Conservation (phyloP, 306 rosid genomes). For the Fagus crenata region DNA sequence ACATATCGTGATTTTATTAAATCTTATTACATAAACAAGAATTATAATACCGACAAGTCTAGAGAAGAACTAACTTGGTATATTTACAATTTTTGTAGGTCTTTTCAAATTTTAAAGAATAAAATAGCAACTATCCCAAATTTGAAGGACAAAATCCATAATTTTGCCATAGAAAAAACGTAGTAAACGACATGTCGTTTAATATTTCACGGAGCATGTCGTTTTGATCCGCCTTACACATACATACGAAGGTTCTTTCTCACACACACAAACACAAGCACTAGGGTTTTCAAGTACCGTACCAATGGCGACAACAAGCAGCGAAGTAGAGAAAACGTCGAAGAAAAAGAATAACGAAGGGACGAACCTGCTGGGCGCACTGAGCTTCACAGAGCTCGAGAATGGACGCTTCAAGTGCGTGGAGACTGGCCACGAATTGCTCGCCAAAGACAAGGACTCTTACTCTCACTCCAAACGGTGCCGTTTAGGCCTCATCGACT, state of each 20-base stretch:
- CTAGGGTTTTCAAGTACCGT: background rate
- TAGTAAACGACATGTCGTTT: background rate
- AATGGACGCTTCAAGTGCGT: slow-evolving; percentile 82
- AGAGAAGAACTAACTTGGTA: too few species aligned
- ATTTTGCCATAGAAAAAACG: background rate
- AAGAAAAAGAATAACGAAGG: slow-evolving; percentile 77
- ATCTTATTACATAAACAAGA: too few species aligned
- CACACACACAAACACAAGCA: background rate
- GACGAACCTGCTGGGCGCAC: slow-evolving; percentile 58
- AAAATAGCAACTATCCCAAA: too few species aligned
- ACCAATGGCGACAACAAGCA: slow-evolving; percentile 39
- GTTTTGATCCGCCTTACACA: background rate
- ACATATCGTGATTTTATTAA: too few species aligned
- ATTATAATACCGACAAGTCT: too few species aligned
- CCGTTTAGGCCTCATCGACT: slow-evolving; percentile 84
- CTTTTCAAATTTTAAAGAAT: too few species aligned
- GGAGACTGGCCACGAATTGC: slow-evolving; percentile 78
- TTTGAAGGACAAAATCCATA: too few species aligned
- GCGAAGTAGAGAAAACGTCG: slow-evolving; percentile 27
- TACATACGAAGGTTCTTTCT: background rate
- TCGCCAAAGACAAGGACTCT: slow-evolving; percentile 57
- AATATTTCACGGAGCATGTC: background rate
- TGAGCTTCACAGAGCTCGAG: slow-evolving; percentile 62
- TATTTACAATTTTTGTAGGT: too few species aligned
- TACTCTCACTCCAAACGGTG: slow-evolving; percentile 82